Evolutionary conservation across 331 rosid species (phyloP).

Genomic region (Cydonia oblonga): DNA sequence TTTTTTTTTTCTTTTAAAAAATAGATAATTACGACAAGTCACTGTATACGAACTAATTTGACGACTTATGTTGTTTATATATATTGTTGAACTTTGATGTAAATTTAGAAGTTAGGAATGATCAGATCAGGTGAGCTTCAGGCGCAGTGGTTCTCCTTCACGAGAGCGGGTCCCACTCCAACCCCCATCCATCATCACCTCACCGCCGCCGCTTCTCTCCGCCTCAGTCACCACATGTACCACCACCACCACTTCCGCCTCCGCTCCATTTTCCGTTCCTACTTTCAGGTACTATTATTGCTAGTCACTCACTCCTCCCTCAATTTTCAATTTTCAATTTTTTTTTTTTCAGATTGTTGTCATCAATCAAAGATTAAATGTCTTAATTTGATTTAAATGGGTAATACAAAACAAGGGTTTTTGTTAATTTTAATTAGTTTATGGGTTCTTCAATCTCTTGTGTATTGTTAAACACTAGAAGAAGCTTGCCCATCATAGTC

Average conservation of each 20-base stretch:
- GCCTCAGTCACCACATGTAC: conserved; percentile 27
- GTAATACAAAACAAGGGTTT: neutral
- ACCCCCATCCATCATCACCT: conserved; percentile 23
- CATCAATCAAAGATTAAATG: neutral
- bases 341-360: too few relatives aligned
- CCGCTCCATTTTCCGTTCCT: conserved; percentile 29
- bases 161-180: conserved; percentile 25
- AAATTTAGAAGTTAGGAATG: neutral
- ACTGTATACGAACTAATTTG: too few relatives aligned
- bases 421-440: neutral
- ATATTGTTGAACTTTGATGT: too few relatives aligned
- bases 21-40: too few relatives aligned
- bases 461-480: conserved; percentile 3
- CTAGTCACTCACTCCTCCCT: neutral
- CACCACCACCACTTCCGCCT: conserved; percentile 28
- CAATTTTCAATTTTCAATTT: neutral
- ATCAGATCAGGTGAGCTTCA: conserved; percentile 21
- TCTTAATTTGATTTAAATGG: neutral
- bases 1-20: too few relatives aligned
- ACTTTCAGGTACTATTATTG: conserved; percentile 35
- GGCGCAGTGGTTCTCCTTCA: neutral
- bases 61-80: too few relatives aligned
- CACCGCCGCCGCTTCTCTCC: conserved; percentile 49
- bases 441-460: neutral
- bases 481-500: conserved; percentile 35